Percentiles rank a stretch among this genome's conserved stretches.
Evolutionary conservation across 306 rosid species (phyloP).

Genomic region (Psophocarpus tetragonolobus): DNA sequence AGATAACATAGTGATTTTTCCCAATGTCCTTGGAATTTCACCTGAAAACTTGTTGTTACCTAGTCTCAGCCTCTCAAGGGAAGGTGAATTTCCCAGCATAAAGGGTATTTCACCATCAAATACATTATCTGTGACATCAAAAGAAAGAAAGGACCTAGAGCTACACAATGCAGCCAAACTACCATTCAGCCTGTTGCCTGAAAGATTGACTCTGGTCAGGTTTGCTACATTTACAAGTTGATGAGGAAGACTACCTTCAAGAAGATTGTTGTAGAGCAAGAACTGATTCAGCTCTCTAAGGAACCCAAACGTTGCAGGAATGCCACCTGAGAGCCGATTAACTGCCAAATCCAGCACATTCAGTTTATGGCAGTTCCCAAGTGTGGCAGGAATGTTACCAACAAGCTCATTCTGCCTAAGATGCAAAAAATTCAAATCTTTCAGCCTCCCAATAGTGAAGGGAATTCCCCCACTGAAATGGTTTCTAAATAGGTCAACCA

Average conservation of each 20-base stretch:
- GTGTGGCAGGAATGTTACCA: conserved; percentile 71
- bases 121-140: conserved; percentile 75
- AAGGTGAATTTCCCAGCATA: conserved; percentile 62
- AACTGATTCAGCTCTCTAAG: conserved; percentile 54
- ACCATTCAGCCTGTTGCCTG: conserved; percentile 69
- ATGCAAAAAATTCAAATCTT: conserved; percentile 70
- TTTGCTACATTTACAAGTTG: conserved; percentile 55
- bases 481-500: conserved; percentile 78
- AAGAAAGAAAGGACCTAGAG: conserved; percentile 65
- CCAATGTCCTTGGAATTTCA: conserved; percentile 67
- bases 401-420: conserved; percentile 74
- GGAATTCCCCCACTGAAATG: conserved; percentile 69
- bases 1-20: conserved; percentile 53
- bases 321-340: conserved; percentile 67
- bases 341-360: conserved; percentile 71
- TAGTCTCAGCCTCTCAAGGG: conserved; percentile 71
- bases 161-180: conserved; percentile 66
- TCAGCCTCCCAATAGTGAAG: conserved; percentile 71
- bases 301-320: conserved; percentile 70
- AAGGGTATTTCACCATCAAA: conserved; percentile 70
- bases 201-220: conserved; percentile 70
- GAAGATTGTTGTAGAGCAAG: conserved; percentile 82
- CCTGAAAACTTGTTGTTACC: conserved; percentile 73
- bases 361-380: conserved; percentile 75
- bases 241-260: conserved; percentile 81